Base-by-base conservation (phyloP, 1,284 basidiomycete species). In the Pseudozyma flocculosa region DNA sequence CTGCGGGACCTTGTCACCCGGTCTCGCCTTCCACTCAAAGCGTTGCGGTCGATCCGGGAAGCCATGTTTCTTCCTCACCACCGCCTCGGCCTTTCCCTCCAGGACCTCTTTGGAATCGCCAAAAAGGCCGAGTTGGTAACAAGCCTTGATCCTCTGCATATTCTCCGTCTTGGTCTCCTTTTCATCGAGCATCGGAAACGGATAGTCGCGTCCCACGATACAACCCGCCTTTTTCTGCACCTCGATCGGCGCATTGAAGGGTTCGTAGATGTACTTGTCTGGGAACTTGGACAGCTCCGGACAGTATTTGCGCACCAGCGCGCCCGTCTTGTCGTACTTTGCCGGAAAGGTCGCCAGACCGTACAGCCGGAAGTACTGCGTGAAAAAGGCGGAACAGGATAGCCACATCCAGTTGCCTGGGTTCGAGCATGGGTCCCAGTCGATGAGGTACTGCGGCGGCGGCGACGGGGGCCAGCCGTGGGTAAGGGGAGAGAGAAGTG, bases 371-470 rank as follows among this genome's bases (percentile, higher is more conserved):
- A 62, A 70, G 50, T 68, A 73, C 46, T 76, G 42, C 61, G 50
- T 73, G 68, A 80, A 82, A 73, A 81, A 82, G 1, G 81, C 81
- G 1, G 79, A 80, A 43, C 81, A 81, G 4, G 79, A 80, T 8
- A 83, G 66, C 82, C 82, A 83, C 81, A 82, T 82, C 73, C 82
- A 82, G 56, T 83, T 83, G 10, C 81, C 76, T 46, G 78, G 63
- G 72, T 82, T 72, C 39, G 79, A 61, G 34, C 70, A 76, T 0
- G 81, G 80, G 66, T 82, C 81, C 80, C 80, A 80, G 48, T 81
- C 80, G 18, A 81, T 65, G 7, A 65, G 54, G 37, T 78, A 50
- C 79, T 29, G 26, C 26, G 26, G 26, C 26, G 11, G 5, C 5
- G 5, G 7, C 26, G 7, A 29, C 11, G 26, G 5, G 7, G 11